Conservation (phyloP, 352 stramenopile species). For the Phytopythium kandeliae region DNA sequence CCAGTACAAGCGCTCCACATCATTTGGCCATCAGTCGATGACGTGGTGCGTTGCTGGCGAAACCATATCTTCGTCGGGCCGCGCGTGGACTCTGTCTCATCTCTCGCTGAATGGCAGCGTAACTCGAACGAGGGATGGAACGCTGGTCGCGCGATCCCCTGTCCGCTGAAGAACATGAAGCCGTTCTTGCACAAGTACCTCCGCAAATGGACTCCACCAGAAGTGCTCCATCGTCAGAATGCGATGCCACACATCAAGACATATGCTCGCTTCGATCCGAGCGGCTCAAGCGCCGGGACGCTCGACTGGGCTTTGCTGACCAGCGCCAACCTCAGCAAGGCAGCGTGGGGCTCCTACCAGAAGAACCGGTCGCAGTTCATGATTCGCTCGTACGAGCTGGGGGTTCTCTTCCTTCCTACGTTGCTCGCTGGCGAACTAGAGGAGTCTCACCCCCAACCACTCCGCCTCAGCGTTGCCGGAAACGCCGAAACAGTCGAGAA, state of each 20-base stretch:
- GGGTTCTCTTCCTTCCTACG: slow-evolving; percentile 61
- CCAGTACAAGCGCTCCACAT: slow-evolving; percentile 60
- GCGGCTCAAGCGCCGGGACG: slow-evolving; percentile 14
- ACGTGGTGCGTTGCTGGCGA: slow-evolving; percentile 69
- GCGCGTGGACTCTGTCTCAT: too few species aligned
- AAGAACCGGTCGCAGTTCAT: slow-evolving; percentile 75
- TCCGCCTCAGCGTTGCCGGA: slow-evolving; percentile 26
- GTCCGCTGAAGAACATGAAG: slow-evolving; percentile 83
- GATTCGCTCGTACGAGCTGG: slow-evolving; percentile 81
- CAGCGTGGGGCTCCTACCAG: slow-evolving; percentile 68
- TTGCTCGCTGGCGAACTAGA: slow-evolving; percentile 11
- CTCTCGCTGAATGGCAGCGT: slow-evolving; percentile 17
- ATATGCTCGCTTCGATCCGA: slow-evolving; percentile 54
- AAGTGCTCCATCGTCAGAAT: slow-evolving; percentile 51
- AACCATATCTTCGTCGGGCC: too few species aligned
- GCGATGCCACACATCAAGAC: slow-evolving; percentile 85
- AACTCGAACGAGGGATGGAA: slow-evolving; percentile 83
- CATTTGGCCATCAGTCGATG: slow-evolving; percentile 75
- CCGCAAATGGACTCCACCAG: slow-evolving; percentile 63
- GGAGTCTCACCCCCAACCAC: not conserved
- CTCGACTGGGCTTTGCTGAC: slow-evolving; percentile 77
- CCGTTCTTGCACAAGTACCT: slow-evolving; percentile 83
- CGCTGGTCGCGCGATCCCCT: slow-evolving; percentile 60
- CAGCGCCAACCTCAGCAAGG: slow-evolving; percentile 81
- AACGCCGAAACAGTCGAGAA: slow-evolving; percentile 12